Evolutionary conservation across 495 filamentous ascomycete genomes (phyloP).

Genomic region (Penicillium crystallinum): DNA sequence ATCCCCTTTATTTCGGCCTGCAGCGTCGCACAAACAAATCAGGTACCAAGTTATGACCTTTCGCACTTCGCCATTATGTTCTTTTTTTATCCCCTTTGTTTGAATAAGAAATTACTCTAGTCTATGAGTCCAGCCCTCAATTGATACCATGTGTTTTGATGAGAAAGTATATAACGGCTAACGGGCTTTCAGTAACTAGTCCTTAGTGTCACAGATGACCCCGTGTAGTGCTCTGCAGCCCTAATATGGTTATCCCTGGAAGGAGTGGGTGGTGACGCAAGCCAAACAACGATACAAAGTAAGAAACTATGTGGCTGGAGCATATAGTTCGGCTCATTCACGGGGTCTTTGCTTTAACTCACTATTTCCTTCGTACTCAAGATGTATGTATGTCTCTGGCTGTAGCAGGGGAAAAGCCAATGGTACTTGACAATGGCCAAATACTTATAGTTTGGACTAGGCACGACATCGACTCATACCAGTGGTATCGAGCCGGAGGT

Average conservation of each 20-base stretch:
- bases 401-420: neutral
- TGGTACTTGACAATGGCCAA: neutral
- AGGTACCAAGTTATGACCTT: constrained; percentile 19
- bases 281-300: neutral
- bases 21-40: constrained; percentile 21
- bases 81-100: neutral
- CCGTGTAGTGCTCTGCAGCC: neutral
- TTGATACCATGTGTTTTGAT: constrained; percentile 5
- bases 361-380: neutral
- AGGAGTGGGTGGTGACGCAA: constrained; percentile 3
- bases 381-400: neutral
- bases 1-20: constrained; percentile 6
- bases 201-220: neutral
- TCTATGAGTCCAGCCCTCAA: neutral
- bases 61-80: neutral
- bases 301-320: neutral
- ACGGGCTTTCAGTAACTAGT: constrained; percentile 7
- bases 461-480: constrained; percentile 1
- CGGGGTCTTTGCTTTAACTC: neutral
- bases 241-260: constrained; percentile 6
- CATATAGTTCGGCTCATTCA: neutral
- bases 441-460: neutral
- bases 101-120: neutral
- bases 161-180: constrained; percentile 4
- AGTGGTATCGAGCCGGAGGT: neutral